Conservation (phyloP, 2,329 filamentous ascomycete species). For the Kalmusia sp. region DNA sequence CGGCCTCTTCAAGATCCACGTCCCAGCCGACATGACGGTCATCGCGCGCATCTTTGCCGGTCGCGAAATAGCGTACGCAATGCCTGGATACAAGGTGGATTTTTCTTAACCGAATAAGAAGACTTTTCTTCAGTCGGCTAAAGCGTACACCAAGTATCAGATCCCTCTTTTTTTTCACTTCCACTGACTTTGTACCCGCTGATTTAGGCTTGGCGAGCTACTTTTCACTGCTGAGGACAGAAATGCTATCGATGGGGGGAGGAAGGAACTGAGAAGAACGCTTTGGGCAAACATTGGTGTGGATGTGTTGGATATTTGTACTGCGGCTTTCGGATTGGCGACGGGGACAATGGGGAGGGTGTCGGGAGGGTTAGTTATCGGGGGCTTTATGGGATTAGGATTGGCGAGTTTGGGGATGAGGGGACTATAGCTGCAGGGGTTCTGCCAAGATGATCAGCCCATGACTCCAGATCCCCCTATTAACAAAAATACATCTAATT, state of each 20-base stretch:
- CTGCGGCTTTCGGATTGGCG: slow-evolving; percentile 25
- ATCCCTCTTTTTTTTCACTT: no score
- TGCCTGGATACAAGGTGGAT: no score
- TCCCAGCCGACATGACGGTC: slow-evolving; percentile 19
- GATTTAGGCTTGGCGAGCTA: slow-evolving; percentile 28
- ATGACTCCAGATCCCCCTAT: background rate
- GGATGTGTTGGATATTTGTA: slow-evolving; percentile 29
- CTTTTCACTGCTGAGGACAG: slow-evolving; percentile 31
- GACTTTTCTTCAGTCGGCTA: no score
- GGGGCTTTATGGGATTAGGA: slow-evolving; percentile 23
- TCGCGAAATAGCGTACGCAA: no score
- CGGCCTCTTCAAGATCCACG: slow-evolving; percentile 22
- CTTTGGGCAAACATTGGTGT: slow-evolving; percentile 29
- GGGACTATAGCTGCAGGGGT: slow-evolving; percentile 13
- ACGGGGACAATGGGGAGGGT: slow-evolving; percentile 25
- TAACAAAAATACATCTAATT: slow-evolving; percentile 1
- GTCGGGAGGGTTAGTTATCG: slow-evolving; percentile 22
- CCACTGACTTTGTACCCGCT: no score
- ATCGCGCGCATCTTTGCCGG: slow-evolving; percentile 31
- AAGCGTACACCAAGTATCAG: no score
- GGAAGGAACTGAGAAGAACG: slow-evolving; percentile 30
- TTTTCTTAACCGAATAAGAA: no score
- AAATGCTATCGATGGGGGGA: slow-evolving; percentile 17
- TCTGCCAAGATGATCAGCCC: background rate
- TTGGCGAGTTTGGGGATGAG: slow-evolving; percentile 24